Conservation (phyloP, 257 asterid genomes). For the Nicotiana otophora region DNA sequence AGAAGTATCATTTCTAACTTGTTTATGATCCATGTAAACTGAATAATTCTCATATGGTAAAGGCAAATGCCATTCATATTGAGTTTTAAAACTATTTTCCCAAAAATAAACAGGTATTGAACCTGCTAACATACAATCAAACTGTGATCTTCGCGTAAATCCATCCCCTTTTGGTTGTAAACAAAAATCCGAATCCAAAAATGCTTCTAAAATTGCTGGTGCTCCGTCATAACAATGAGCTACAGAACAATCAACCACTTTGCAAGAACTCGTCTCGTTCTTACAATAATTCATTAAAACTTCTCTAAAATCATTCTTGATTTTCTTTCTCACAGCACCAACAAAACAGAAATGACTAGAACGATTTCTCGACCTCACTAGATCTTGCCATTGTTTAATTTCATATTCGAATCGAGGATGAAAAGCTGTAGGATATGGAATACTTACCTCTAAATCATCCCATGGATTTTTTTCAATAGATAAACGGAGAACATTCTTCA, state of each 20-base stretch:
- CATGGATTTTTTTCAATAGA: slow-evolving; percentile 33
- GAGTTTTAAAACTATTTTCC: slow-evolving; percentile 26
- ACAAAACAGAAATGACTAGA: slow-evolving; percentile 24
- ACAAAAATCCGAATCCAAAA: slow-evolving; percentile 37
- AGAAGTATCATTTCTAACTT: slow-evolving; percentile 24
- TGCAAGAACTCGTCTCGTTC: slow-evolving; percentile 18
- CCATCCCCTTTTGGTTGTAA: slow-evolving; percentile 47
- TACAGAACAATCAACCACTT: slow-evolving; percentile 27
- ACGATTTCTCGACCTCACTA: slow-evolving; percentile 17
- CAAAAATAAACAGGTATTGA: slow-evolving; percentile 44
- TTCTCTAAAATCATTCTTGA: slow-evolving; percentile 28
- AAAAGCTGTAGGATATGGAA: slow-evolving; percentile 38
- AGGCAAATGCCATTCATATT: slow-evolving; percentile 35
- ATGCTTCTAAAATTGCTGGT: slow-evolving; percentile 25
- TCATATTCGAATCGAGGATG: slow-evolving; percentile 28
- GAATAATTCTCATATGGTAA: slow-evolving; percentile 20
- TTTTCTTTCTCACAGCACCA: slow-evolving; percentile 22
- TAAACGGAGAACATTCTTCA: slow-evolving; percentile 42
- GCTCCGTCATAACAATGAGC: slow-evolving; percentile 27
- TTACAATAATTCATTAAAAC: slow-evolving; percentile 23
- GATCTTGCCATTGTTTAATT: slow-evolving; percentile 21
- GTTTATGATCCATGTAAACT: slow-evolving; percentile 25
- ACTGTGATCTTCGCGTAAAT: slow-evolving; percentile 31
- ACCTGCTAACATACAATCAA: slow-evolving; percentile 47
- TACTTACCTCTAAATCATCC: slow-evolving; percentile 27